Percentiles rank a stretch among this genome's conserved stretches.
phyloP scores from a whole-genome alignment of 495 filamentous ascomycete genomes.

The Neurospora hispaniola region DNA sequence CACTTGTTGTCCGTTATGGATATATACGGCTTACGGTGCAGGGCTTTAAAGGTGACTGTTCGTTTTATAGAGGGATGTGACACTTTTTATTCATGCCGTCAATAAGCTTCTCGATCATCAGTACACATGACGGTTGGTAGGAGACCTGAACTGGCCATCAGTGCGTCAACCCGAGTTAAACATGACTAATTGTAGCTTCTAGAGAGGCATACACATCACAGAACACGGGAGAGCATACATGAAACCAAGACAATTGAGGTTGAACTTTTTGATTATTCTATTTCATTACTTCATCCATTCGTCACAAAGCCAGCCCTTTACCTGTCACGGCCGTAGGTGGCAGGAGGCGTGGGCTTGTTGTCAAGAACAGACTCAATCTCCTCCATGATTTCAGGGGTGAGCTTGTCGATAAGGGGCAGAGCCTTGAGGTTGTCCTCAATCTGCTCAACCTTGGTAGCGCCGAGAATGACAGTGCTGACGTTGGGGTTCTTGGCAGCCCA shows the following conservation, averaged over 20 bases:
- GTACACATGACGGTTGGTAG: not conserved
- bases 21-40: not conserved
- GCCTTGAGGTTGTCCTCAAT: conserved; percentile 57
- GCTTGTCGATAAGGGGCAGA: conserved; percentile 48
- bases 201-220: not conserved
- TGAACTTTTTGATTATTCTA: not conserved
- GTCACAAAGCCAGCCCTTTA: not conserved
- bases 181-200: not conserved
- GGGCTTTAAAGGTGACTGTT: not conserved
- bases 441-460: conserved; percentile 62
- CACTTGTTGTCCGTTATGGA: not conserved
- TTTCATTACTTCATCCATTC: not conserved
- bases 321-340: conserved; percentile 13
- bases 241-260: not conserved
- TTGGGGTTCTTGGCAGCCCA: conserved; percentile 72
- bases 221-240: not conserved
- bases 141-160: not conserved
- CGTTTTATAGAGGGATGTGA: not conserved
- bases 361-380: conserved; percentile 50
- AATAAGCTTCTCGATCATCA: not conserved
- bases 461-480: conserved; percentile 61
- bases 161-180: not conserved
- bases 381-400: conserved; percentile 56
- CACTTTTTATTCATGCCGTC: not conserved
- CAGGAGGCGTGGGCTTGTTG: conserved; percentile 19